A percentile compares a stretch with the other conserved stretches of the same genome.
phyloP scores from a whole-genome alignment of 768 basidiomycete genomes.

The Podaxis rugospora region DNA sequence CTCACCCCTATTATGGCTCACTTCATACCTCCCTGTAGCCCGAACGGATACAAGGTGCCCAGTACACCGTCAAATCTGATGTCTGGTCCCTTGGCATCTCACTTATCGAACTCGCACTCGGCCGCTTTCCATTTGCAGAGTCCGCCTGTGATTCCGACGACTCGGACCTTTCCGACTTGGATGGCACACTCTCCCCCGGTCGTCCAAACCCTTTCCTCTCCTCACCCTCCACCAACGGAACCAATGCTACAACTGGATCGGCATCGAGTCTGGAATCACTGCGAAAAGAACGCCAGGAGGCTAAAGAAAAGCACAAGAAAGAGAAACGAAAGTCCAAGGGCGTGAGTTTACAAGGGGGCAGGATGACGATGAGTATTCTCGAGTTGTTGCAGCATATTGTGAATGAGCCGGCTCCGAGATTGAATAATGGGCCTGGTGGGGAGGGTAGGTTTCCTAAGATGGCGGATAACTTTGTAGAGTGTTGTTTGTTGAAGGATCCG shows the following conservation, averaged over 20 bases:
- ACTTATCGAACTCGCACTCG: slow-evolving; percentile 93
- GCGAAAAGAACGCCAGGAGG: slow-evolving; percentile 12
- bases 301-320: slow-evolving; percentile 39
- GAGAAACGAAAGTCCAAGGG: slow-evolving; percentile 88
- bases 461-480: slow-evolving; percentile 84
- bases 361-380: slow-evolving; percentile 97
- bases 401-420: slow-evolving; percentile 91
- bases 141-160: slow-evolving; percentile 57
- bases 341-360: slow-evolving; percentile 89
- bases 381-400: slow-evolving; percentile 98
- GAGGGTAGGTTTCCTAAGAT: slow-evolving; percentile 65
- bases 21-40: slow-evolving; percentile 51
- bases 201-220: slow-evolving; percentile 49
- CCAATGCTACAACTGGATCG: slow-evolving; percentile 18
- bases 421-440: slow-evolving; percentile 43
- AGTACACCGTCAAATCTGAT: slow-evolving; percentile 98
- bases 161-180: slow-evolving; percentile 55
- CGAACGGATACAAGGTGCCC: slow-evolving; percentile 97
- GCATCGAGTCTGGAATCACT: slow-evolving; percentile 12
- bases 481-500: slow-evolving; percentile 89
- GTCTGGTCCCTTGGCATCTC: slow-evolving; percentile 99
- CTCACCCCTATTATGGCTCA: slow-evolving; percentile 7
- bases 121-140: slow-evolving; percentile 95
- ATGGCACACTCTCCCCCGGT: slow-evolving; percentile 73
- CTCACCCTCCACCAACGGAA: not conserved